These are phyloP conservation scores for Septoria petroselini DNA, from an alignment of 2,329 filamentous ascomycete species.

Conservation along the genomic window DNA sequence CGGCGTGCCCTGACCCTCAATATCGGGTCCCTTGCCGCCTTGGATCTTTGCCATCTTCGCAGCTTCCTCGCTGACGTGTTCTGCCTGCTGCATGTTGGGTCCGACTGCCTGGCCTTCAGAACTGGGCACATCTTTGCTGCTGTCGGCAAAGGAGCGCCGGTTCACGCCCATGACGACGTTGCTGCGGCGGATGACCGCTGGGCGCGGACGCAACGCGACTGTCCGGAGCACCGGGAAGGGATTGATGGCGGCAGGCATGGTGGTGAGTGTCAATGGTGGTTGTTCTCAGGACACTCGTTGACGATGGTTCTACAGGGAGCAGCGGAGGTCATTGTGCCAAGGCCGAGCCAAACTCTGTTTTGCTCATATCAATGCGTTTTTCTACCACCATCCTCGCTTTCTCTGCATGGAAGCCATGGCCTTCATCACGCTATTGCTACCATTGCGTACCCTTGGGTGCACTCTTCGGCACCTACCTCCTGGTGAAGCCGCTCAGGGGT, in stretches of 20 bases:
- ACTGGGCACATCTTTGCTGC: slow-evolving; percentile 32
- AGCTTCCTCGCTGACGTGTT: slow-evolving; percentile 64
- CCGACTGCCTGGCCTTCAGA: slow-evolving; percentile 38
- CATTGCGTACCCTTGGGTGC: too few species aligned
- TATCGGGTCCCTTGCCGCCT: slow-evolving; percentile 57
- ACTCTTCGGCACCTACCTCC: too few species aligned
- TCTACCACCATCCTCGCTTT: too few species aligned
- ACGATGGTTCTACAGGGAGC: too few species aligned
- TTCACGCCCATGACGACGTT: slow-evolving; percentile 26
- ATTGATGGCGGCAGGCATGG: slow-evolving; percentile 25
- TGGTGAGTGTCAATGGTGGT: slow-evolving; percentile 10
- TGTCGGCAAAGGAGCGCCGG: slow-evolving; percentile 32
- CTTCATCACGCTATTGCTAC: too few species aligned
- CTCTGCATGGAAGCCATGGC: too few species aligned
- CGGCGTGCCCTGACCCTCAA: slow-evolving; percentile 61
- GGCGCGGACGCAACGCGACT: slow-evolving; percentile 27
- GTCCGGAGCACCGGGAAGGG: slow-evolving; percentile 24
- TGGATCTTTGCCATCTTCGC: slow-evolving; percentile 58
- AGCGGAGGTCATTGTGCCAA: too few species aligned
- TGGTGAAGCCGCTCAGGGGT: too few species aligned
- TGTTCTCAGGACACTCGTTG: too few species aligned
- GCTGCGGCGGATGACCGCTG: slow-evolving; percentile 19
- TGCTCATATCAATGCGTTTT: too few species aligned
- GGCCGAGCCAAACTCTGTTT: too few species aligned
- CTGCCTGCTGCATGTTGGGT: slow-evolving; percentile 54